Evolutionary conservation across 192 early-diverging fungal species (phyloP).

Genomic region (Coemansia sp.): DNA sequence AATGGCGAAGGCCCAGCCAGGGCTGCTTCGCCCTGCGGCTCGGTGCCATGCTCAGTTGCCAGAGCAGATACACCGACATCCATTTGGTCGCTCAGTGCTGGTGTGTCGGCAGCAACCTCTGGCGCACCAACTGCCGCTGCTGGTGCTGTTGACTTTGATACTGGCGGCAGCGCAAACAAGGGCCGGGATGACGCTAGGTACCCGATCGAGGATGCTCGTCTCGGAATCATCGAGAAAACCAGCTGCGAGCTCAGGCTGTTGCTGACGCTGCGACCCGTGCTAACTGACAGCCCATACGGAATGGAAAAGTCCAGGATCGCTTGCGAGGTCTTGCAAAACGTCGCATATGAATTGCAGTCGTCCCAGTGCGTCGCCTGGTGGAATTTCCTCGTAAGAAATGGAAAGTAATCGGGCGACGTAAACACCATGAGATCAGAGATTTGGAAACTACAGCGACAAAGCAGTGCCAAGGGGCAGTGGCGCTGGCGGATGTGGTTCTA

Average conservation of each 20-base stretch:
- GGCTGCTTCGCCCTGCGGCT: neutral
- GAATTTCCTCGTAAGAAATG: conserved; percentile 76
- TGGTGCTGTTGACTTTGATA: neutral
- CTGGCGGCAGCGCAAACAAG: conserved; percentile 50
- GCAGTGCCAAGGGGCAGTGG: neutral
- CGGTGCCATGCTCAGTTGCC: neutral
- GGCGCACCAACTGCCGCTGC: neutral
- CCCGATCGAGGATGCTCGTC: conserved; percentile 72
- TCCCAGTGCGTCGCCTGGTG: conserved; percentile 75
- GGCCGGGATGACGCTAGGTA: conserved; percentile 79
- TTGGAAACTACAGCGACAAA: neutral
- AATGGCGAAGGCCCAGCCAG: conserved; percentile 14
- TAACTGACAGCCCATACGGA: conserved; percentile 69
- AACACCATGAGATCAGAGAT: conserved; percentile 23
- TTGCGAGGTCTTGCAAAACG: conserved; percentile 66
- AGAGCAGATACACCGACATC: neutral
- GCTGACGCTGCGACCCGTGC: conserved; percentile 52
- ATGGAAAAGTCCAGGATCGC: conserved; percentile 80
- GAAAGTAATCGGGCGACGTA: conserved; percentile 68
- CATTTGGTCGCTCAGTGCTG: neutral
- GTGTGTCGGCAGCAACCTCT: neutral
- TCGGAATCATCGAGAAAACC: conserved; percentile 56
- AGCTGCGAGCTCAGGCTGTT: conserved; percentile 74
- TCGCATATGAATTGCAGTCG: conserved; percentile 79
- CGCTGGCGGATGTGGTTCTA: neutral